Percentiles rank a stretch among this genome's conserved stretches.
Conservation (phyloP, 108 stramenopile species). For the Cyclotella choctawhatcheeana region DNA sequence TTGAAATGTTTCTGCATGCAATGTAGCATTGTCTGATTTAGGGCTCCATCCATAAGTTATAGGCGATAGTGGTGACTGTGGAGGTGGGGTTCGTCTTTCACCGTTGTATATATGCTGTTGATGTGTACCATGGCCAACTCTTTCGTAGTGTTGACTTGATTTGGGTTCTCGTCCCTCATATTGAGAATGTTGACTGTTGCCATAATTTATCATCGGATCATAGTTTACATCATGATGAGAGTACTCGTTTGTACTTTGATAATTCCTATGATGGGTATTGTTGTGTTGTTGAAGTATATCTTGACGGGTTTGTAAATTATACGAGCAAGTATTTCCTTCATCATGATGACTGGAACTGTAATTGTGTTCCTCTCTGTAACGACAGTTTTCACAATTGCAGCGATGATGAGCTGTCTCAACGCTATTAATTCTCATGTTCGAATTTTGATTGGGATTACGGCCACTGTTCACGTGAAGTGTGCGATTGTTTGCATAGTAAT, state of each 20-base stretch:
- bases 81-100: conserved; percentile 9
- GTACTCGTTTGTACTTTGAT: background rate
- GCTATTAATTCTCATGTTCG: background rate
- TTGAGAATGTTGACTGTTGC: no score
- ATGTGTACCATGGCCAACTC: no score
- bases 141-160: no score
- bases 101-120: background rate
- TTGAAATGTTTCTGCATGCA: conserved; percentile 1
- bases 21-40: conserved; percentile 11
- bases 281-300: background rate
- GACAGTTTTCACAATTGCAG: conserved; percentile 7
- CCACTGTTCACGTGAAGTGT: no score
- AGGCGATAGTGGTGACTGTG: conserved; percentile 8
- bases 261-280: background rate
- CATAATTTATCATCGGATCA: no score
- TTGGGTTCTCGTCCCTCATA: no score
- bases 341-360: background rate
- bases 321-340: background rate
- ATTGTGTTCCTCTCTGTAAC: background rate
- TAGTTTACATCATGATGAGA: background rate
- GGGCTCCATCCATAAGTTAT: conserved; percentile 7
- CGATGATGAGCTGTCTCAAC: conserved; percentile 5
- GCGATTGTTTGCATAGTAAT: background rate
- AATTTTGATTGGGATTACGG: no score
- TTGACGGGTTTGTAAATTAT: no score